Conservation (phyloP, 371 early-diverging fungal species). For the Lichtheimia hyalospora region DNA sequence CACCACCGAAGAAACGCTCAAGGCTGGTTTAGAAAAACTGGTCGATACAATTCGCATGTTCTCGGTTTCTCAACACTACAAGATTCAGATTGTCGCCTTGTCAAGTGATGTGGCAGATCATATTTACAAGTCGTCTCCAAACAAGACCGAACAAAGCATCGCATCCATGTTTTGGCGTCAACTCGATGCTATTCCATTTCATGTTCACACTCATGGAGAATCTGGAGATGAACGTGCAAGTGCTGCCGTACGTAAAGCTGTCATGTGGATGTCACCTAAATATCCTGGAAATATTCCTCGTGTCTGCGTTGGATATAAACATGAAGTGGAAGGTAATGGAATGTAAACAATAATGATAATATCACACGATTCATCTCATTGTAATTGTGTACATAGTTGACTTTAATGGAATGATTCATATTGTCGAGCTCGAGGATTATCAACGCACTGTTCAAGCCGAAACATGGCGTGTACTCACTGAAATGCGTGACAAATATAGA, state of each 20-base stretch:
- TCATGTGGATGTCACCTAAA: conserved; percentile 71
- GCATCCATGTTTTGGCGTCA: conserved; percentile 72
- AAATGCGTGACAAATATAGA: conserved; percentile 50
- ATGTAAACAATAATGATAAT: background rate
- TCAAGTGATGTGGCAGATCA: conserved; percentile 26
- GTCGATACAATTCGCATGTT: conserved; percentile 43
- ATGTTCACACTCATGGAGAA: conserved; percentile 55
- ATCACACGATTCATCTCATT: background rate
- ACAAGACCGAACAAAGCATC: conserved; percentile 28
- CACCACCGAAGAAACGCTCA: conserved; percentile 19
- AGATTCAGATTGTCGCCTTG: conserved; percentile 53
- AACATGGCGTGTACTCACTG: conserved; percentile 60
- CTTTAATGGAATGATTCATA: conserved; percentile 60
- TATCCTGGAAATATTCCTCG: conserved; percentile 74
- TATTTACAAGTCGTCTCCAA: conserved; percentile 8
- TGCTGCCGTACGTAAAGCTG: conserved; percentile 69
- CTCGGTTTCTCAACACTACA: conserved; percentile 48
- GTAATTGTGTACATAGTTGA: conserved; percentile 49
- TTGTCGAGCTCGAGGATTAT: conserved; percentile 63
- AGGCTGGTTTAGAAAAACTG: conserved; percentile 30
- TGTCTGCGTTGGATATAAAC: conserved; percentile 63
- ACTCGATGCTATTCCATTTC: conserved; percentile 71
- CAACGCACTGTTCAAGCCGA: conserved; percentile 53
- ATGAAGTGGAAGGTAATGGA: conserved; percentile 64
- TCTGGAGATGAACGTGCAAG: conserved; percentile 72